These are phyloP conservation scores for Aspergillus alliaceus DNA, from an alignment of 2,329 filamentous ascomycete species.

Conservation along the genomic window DNA sequence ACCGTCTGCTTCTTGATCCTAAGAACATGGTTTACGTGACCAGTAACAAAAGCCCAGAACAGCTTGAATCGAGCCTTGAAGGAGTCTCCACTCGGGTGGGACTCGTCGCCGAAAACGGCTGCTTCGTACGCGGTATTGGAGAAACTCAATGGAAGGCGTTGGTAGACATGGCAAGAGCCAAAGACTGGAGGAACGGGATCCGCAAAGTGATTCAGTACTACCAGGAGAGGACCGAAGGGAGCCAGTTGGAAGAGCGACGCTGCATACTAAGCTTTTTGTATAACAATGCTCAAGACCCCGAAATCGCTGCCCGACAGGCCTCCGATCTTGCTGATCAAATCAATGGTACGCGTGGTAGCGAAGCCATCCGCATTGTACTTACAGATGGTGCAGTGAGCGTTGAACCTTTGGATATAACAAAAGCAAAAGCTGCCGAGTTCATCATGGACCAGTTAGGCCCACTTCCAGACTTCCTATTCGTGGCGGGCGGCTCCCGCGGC, in stretches of 20 bases:
- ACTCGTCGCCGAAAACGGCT: constrained; percentile 89
- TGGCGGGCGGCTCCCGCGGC: constrained; percentile 82
- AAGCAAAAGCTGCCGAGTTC: constrained; percentile 73
- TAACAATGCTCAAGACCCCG: constrained; percentile 72
- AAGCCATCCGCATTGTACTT: constrained; percentile 78
- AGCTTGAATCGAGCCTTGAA: constrained; percentile 78
- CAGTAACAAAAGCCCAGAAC: constrained; percentile 78
- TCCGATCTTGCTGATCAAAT: constrained; percentile 89
- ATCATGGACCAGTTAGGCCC: constrained; percentile 66
- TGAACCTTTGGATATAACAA: constrained; percentile 82
- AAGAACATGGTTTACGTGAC: constrained; percentile 87
- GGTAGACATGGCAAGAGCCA: constrained; percentile 67
- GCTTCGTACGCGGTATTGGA: constrained; percentile 72
- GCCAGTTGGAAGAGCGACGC: constrained; percentile 79
- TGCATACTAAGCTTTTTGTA: constrained; percentile 89
- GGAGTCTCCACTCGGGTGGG: constrained; percentile 68
- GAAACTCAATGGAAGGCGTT: constrained; percentile 71
- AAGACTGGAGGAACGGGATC: constrained; percentile 78
- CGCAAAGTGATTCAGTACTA: constrained; percentile 83
- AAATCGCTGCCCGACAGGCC: constrained; percentile 75
- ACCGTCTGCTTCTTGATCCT: constrained; percentile 72
- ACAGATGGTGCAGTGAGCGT: constrained; percentile 78
- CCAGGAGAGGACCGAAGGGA: constrained; percentile 81
- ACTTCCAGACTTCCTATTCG: constrained; percentile 77
- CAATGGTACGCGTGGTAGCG: constrained; percentile 82